A percentile compares a stretch with the other conserved stretches of the same genome.
Conservation (phyloP, 495 filamentous ascomycete genomes). For the Penicillium cataractarum region DNA sequence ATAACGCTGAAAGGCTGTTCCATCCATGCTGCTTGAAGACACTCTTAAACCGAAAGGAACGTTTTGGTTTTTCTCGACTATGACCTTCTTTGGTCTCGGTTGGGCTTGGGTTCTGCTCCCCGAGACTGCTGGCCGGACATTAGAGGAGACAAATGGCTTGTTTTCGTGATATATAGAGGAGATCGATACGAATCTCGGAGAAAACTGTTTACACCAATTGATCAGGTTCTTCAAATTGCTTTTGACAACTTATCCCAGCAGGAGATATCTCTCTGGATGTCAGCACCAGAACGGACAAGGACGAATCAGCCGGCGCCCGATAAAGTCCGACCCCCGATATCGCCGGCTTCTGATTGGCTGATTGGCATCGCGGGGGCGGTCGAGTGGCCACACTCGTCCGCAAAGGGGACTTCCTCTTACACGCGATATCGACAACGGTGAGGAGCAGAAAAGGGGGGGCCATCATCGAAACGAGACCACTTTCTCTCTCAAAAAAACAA, state of each 20-base stretch:
- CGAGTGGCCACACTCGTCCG: conserved; percentile 18
- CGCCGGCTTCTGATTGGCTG: neutral
- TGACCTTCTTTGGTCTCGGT: conserved; percentile 51
- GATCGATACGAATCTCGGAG: neutral
- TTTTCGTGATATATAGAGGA: neutral
- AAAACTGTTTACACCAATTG: no score
- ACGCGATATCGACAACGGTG: neutral
- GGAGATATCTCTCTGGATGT: neutral
- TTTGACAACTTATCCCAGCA: neutral
- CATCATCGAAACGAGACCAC: neutral
- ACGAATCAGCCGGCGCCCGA: neutral
- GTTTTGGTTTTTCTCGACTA: conserved; percentile 63
- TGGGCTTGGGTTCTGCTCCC: conserved; percentile 42
- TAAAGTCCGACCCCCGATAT: conserved; percentile 1
- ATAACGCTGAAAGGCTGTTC: conserved; percentile 26
- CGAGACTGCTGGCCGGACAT: conserved; percentile 21
- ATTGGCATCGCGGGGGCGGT: conserved; percentile 5
- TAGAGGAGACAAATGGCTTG: conserved; percentile 17
- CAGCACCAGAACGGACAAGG: neutral
- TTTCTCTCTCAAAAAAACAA: neutral
- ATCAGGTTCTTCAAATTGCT: neutral
- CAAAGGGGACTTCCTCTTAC: neutral
- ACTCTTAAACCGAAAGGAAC: conserved; percentile 42
- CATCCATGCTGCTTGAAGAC: conserved; percentile 51
- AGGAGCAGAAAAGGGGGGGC: conserved; percentile 7